These are phyloP conservation scores for Pelargonium australe DNA, from an alignment of 441 rosid species.

Conservation along the genomic window DNA sequence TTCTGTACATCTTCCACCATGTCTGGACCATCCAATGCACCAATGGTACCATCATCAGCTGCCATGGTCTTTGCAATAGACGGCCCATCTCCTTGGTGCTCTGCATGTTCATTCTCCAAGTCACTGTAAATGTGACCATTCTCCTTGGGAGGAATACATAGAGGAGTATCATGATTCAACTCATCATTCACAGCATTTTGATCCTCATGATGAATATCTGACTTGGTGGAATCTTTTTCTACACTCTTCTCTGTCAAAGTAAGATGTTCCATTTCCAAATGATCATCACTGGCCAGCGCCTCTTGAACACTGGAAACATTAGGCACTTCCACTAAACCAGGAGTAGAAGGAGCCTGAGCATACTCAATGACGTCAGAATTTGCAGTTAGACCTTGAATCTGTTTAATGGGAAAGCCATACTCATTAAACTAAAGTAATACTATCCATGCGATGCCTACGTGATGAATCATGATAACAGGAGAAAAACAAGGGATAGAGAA, in stretches of 20 bases:
- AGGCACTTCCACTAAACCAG: conserved; percentile 72
- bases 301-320: conserved; percentile 58
- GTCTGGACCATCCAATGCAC: conserved; percentile 29
- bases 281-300: conserved; percentile 59
- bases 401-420: conserved; percentile 27
- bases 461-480: conserved; percentile 11
- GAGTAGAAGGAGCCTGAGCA: conserved; percentile 88
- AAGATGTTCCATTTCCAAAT: conserved; percentile 53
- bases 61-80: conserved; percentile 26
- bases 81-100: conserved; percentile 25
- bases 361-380: conserved; percentile 50
- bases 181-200: conserved; percentile 26
- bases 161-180: conserved; percentile 24
- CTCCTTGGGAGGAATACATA: conserved; percentile 30
- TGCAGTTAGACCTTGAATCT: conserved; percentile 44
- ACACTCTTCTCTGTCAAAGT: conserved; percentile 34
- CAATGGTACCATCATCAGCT: conserved; percentile 23
- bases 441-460: background rate
- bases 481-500: conserved; percentile 5
- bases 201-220: conserved; percentile 26
- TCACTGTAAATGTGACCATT: conserved; percentile 27
- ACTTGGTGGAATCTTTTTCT: conserved; percentile 30
- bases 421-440: conserved; percentile 9
- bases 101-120: conserved; percentile 27
- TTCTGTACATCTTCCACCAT: conserved; percentile 30